phyloP scores from a whole-genome alignment of 2,329 filamentous ascomycete species.

The Calonectria pseudoturangicola region DNA sequence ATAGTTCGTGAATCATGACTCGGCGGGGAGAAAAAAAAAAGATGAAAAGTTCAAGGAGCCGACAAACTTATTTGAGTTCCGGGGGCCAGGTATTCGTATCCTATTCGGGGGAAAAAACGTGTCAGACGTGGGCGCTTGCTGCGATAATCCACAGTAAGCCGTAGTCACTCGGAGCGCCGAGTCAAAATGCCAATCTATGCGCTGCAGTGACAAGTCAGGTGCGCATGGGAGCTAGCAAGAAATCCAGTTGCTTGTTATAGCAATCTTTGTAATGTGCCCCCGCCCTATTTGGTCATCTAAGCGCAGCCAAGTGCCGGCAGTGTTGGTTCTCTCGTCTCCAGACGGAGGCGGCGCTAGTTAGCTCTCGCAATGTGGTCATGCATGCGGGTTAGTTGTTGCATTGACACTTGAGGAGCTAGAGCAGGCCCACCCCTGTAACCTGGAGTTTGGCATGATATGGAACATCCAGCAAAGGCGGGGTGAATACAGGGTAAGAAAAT shows the following conservation, averaged over 20 bases:
- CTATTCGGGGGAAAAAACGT: neutral
- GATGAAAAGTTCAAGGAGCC: neutral
- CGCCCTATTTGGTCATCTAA: neutral
- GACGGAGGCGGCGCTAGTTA: neutral
- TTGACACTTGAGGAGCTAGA: neutral
- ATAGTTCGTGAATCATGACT: neutral
- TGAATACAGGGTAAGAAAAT: constrained; percentile 9
- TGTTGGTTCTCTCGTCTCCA: constrained; percentile 11
- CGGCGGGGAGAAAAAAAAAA: neutral
- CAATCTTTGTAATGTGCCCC: neutral
- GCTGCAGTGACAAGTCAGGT: constrained; percentile 9
- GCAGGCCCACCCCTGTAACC: neutral
- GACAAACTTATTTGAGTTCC: neutral
- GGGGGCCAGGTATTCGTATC: neutral
- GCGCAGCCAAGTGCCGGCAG: constrained; percentile 14
- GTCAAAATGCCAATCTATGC: neutral
- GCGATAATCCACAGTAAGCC: constrained; percentile 28
- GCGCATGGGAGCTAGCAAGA: neutral
- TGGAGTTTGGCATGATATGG: neutral
- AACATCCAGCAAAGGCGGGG: neutral
- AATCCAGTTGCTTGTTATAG: neutral
- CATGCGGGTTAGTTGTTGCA: neutral
- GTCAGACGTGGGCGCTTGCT: neutral
- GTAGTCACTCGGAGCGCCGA: constrained; percentile 20
- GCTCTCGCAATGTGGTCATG: neutral